Evolutionary conservation across 345 rosid species (phyloP).

Genomic region (Eucalyptus sp.): DNA sequence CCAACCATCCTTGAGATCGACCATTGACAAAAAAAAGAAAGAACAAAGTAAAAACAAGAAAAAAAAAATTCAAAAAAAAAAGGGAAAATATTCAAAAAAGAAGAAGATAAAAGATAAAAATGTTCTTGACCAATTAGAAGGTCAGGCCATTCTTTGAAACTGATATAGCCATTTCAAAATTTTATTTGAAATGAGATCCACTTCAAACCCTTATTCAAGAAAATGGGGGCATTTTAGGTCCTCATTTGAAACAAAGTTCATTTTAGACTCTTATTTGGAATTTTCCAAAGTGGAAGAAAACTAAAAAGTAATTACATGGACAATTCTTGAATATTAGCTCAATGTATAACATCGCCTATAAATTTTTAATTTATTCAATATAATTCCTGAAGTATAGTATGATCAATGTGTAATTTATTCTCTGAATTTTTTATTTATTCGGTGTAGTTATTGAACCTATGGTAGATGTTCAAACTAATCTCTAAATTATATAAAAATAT

Average conservation of each 20-base stretch:
- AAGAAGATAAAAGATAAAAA: too few species aligned
- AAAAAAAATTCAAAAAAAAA: too few species aligned
- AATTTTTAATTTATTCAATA: not conserved
- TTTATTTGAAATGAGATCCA: too few species aligned
- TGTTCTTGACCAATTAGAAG: too few species aligned
- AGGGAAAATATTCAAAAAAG: fast-evolving
- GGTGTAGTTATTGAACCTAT: not conserved
- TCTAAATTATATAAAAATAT: not conserved
- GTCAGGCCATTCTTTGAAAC: fast-evolving
- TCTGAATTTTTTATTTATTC: not conserved
- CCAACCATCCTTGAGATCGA: fast-evolving
- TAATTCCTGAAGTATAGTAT: not conserved
- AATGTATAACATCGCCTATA: not conserved
- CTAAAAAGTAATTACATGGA: not conserved
- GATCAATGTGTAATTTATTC: not conserved
- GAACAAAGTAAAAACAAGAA: too few species aligned
- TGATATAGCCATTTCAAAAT: fast-evolving
- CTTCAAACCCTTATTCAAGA: too few species aligned
- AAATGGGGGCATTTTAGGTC: fast-evolving
- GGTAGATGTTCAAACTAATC: not conserved
- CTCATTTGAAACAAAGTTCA: too few species aligned
- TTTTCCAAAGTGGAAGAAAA: too few species aligned
- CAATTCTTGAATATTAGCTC: not conserved
- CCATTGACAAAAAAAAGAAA: too few species aligned
- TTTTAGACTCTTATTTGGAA: too few species aligned